Evolutionary conservation across 352 stramenopile genomes (phyloP), one percentile per base, ranked within the genome.

Genomic region (Plasmopara halstedii): DNA sequence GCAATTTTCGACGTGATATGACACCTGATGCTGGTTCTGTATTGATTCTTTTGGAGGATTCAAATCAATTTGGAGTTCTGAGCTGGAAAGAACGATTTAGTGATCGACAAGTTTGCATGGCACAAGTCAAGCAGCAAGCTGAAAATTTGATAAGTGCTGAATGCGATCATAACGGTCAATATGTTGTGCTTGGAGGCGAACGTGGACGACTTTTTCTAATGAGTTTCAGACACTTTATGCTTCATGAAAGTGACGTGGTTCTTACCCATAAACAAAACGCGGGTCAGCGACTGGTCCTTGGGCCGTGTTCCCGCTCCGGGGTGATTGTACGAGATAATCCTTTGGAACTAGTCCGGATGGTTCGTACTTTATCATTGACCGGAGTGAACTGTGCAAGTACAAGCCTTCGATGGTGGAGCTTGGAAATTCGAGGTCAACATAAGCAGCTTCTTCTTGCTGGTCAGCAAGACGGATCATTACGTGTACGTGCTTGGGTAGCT

Each of bases 71-170:
- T 43, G 67, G 49, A 0, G 46, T 84, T 6, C 73, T 86, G 22
- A 65, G 51, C 19, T 86, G 74, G 74, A 47, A 39, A 49, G 74
- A 86, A 27, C 64, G 71, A 2, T 73, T 84, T 46, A 81, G 70
- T 32, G 63, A 77, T 34, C 58, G 74, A 4, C 57, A 64, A 19
- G 40, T 83, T 2, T 67, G 62, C 22, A 23, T 76, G n/a, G 59
- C 62, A 14, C 40, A 51, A 7, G 18, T 78, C 7, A 59, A 65
- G 4, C 47, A 52, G 6, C 33, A 36, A 17, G 18, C 46, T 7
- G 21, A 31, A 3, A 10, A 19, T 6, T 36, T 83, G 0, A 20
- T 55, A 0, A 39, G 46, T 15, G 50, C 56, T 15, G 50, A 59
- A 0, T 34, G 61, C n/a, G 68, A 50, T n/a, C 14, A 44, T 2